phyloP scores from a whole-genome alignment of 2,329 filamentous ascomycete genomes.

The Sarocladium oryzae region DNA sequence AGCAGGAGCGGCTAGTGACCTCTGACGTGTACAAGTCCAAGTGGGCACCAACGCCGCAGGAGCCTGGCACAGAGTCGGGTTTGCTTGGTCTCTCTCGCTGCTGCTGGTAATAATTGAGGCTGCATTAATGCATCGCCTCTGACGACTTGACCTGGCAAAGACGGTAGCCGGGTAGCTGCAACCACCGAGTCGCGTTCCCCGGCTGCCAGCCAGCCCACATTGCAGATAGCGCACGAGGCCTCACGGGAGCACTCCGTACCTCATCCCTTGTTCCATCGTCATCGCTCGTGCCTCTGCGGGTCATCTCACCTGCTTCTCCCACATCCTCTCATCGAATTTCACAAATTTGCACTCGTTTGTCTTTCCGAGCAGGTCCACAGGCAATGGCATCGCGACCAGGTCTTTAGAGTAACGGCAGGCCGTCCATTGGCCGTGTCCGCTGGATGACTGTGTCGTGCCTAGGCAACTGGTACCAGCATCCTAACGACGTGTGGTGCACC shows the following conservation, averaged over 20 bases:
- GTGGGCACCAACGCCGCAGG: slow-evolving; percentile 4
- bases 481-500: too few species aligned
- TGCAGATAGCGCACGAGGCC: neutral
- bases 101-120: neutral
- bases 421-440: slow-evolving; percentile 7
- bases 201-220: neutral
- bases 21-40: slow-evolving; percentile 9
- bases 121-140: slow-evolving; percentile 3
- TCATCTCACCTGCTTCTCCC: neutral
- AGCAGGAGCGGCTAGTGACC: slow-evolving; percentile 8
- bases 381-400: neutral
- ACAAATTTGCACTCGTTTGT: neutral
- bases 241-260: too few species aligned
- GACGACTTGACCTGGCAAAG: neutral
- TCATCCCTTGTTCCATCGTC: slow-evolving; percentile 2
- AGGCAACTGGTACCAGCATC: neutral
- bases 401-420: slow-evolving; percentile 1
- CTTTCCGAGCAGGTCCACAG: neutral
- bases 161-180: neutral
- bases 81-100: neutral
- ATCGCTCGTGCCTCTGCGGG: neutral
- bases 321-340: neutral
- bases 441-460: neutral
- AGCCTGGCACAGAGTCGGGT: neutral
- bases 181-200: too few species aligned